These are phyloP conservation scores for Rhodotorula sp. DNA, from an alignment of 1,284 basidiomycete genomes.

Conservation along the genomic window DNA sequence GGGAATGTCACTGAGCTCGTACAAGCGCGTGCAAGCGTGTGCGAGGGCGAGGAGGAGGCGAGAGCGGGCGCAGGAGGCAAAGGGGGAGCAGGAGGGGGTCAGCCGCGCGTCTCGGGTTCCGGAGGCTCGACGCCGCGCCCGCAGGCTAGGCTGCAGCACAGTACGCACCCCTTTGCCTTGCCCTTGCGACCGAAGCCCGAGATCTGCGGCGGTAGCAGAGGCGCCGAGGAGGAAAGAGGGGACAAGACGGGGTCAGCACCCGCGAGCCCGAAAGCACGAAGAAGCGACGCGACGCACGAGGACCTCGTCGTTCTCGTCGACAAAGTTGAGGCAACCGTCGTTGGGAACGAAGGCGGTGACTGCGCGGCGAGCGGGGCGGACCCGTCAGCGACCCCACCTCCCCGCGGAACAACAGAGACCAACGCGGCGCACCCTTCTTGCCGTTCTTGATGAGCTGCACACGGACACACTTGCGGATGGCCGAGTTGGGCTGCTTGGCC, in stretches of 20 bases:
- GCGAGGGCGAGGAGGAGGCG: background rate
- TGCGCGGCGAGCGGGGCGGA: background rate
- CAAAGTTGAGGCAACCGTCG: constrained; percentile 89
- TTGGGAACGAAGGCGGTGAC: constrained; percentile 58
- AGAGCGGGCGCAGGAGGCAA: background rate
- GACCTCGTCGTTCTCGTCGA: constrained; percentile 65
- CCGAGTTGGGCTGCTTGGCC: constrained; percentile 99
- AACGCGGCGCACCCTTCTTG: constrained; percentile 69
- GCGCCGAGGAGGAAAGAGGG: background rate
- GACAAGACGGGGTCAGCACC: background rate
- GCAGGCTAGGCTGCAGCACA: background rate
- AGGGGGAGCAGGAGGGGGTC: background rate
- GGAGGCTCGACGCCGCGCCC: background rate
- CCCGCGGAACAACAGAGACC: constrained; percentile 60
- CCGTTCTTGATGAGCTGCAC: constrained; percentile 99
- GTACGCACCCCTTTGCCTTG: constrained; percentile 75
- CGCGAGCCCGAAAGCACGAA: accelerated
- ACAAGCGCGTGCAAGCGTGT: background rate
- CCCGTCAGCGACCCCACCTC: constrained; percentile 47
- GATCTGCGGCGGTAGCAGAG: constrained; percentile 62
- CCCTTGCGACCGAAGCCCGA: constrained; percentile 99
- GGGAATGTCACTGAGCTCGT: constrained; percentile 65
- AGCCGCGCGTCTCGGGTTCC: background rate
- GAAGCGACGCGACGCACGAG: constrained; percentile 4
- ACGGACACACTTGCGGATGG: constrained; percentile 99